Base-by-base conservation (phyloP, 805 yeast species). In the Starmerella cellae region DNA sequence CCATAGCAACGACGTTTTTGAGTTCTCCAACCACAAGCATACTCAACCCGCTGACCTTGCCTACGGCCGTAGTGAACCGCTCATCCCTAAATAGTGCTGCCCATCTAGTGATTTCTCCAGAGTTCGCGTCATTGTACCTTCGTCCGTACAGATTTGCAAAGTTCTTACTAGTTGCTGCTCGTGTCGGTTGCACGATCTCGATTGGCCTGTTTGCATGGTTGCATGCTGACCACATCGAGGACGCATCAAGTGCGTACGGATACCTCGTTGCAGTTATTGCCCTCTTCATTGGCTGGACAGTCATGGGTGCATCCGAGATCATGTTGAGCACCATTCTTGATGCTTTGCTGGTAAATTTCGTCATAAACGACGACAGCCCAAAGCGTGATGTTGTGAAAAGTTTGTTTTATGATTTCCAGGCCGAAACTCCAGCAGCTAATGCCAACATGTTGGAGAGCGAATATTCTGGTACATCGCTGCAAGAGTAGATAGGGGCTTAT, bases 291-390 rank as follows among this genome's bases (percentile, higher is more conserved):
- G 69, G 68, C 13, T 65, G 68, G 67, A 60, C 64, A 16, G 59
- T 65, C 5, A 56, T 64, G 19, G 70, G 69, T 4, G 62, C 67
- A 6, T 62, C 67, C 9, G 70, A 66, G 44, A 65, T 66, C 14
- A 58, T 61, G 13, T 53, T 65, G 38, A 53, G 62, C 44, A 64
- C 60, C 59, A 51, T 59, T 27, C 52, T 59, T 35, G 65, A 62
- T 35, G 56, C 62, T 3, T 44, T 58, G 17, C 61, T 52, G 36
- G 60, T 64, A n/a, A 60, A 60, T 48, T 61, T 51, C 45, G 63
- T 58, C 14, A 50, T 65, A 8, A 64, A 63, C 38, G 52, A 52
- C 37, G 45, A 30, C 16, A 51, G 43, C 44, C 47, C 43, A 50
- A 49, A 34, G 53, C 57, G 35, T 56, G 53, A 41, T 51, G 67